These are phyloP conservation scores for Sporobolus alterniflorus DNA, from an alignment of 202 grass and related monocot species.

Conservation along the genomic window DNA sequence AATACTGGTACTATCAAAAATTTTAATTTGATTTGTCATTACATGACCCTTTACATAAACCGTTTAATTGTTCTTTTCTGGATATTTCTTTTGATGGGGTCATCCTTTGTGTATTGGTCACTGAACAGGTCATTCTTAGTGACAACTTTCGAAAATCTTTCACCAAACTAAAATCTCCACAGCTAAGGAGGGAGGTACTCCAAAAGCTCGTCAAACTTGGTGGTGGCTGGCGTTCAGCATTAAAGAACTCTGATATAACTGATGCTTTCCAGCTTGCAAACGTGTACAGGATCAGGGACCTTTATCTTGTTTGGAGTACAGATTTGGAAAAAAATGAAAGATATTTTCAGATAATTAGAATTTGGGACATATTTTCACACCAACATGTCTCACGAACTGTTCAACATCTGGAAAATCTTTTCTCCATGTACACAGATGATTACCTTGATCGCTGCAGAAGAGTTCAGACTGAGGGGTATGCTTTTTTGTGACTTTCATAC, in stretches of 20 bases:
- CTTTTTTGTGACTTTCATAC: neutral
- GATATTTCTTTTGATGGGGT: neutral
- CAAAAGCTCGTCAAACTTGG: constrained; percentile 72
- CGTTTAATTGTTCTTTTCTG: neutral
- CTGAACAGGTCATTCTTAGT: constrained; percentile 73
- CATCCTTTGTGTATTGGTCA: constrained; percentile 21
- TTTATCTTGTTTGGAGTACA: constrained; percentile 79
- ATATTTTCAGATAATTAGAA: constrained; percentile 74
- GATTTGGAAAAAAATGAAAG: constrained; percentile 66
- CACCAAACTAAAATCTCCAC: constrained; percentile 56
- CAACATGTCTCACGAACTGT: constrained; percentile 59
- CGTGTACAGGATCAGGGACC: constrained; percentile 53
- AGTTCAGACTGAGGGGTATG: constrained; percentile 53
- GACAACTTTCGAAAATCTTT: constrained; percentile 85
- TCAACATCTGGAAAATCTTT: constrained; percentile 64
- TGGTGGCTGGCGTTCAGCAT: constrained; percentile 59
- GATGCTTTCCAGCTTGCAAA: constrained; percentile 56
- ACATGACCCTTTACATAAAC: neutral
- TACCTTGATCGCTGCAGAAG: constrained; percentile 67
- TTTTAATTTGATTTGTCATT: constrained; percentile 2
- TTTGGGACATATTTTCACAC: constrained; percentile 70
- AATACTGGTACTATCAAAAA: too few relatives aligned
- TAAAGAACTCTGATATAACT: constrained; percentile 10
- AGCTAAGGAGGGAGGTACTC: constrained; percentile 54
- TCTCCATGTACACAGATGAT: constrained; percentile 75